Conservation (phyloP, 2,329 filamentous ascomycete genomes). For the Aureobasidium uvarum region DNA sequence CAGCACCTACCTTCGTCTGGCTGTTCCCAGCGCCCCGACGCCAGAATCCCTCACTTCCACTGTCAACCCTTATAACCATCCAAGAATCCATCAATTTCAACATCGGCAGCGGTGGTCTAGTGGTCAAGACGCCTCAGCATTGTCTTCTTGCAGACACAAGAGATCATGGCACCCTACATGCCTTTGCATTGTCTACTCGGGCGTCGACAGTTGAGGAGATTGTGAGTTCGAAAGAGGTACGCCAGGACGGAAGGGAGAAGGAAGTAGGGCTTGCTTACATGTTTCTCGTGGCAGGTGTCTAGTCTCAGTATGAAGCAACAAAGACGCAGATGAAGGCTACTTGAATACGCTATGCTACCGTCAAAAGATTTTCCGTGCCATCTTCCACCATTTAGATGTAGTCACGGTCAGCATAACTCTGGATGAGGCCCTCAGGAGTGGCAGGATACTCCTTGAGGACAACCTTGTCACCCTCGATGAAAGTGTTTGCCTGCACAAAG, state of each 20-base stretch:
- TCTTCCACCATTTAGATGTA: conserved; percentile 35
- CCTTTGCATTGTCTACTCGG: neutral
- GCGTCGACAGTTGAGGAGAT: neutral
- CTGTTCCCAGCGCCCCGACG: neutral
- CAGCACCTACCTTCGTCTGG: neutral
- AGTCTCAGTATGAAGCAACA: too few relatives aligned
- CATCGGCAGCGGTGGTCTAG: neutral
- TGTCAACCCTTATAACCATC: neutral
- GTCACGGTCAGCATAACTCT: conserved; percentile 59
- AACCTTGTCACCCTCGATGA: conserved; percentile 65
- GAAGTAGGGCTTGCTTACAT: too few relatives aligned
- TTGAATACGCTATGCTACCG: neutral
- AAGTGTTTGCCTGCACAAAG: conserved; percentile 91
- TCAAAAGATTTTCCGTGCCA: too few relatives aligned
- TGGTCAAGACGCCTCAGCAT: neutral
- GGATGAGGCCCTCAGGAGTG: conserved; percentile 73
- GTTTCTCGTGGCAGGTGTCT: too few relatives aligned
- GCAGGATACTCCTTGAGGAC: conserved; percentile 83
- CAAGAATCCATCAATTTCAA: neutral
- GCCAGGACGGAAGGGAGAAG: too few relatives aligned
- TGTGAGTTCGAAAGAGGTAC: neutral
- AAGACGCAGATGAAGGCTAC: neutral
- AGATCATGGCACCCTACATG: neutral
- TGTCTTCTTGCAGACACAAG: conserved; percentile 1
- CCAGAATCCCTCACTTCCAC: neutral